Percentiles rank a stretch among this genome's conserved stretches.
Conservation (phyloP, 2,329 filamentous ascomycete genomes). For the Neonectria neomacrospora region DNA sequence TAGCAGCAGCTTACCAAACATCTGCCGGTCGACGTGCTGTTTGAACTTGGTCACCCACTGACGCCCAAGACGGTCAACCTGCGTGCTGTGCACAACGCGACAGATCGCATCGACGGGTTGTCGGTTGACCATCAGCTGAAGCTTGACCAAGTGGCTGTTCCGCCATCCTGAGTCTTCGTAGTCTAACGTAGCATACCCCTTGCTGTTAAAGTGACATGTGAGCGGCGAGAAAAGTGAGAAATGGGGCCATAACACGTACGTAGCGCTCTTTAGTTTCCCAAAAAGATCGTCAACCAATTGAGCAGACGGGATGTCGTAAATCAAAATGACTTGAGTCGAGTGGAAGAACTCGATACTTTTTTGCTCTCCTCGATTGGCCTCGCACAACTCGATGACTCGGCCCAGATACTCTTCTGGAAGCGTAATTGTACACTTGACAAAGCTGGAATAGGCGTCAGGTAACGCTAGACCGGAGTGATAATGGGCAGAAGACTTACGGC, state of each 20-base stretch:
- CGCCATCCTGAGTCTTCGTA: conserved; percentile 96
- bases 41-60: conserved; percentile 97
- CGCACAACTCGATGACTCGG: conserved; percentile 93
- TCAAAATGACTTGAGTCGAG: conserved; percentile 90
- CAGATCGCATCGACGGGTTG: conserved; percentile 92
- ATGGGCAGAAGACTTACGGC: conserved; percentile 53
- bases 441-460: conserved; percentile 53
- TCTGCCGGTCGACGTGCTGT: conserved; percentile 93
- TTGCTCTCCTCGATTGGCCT: conserved; percentile 88
- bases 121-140: conserved; percentile 95
- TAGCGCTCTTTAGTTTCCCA: conserved; percentile 91
- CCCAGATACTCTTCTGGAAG: conserved; percentile 94
- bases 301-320: conserved; percentile 88
- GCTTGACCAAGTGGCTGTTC: conserved; percentile 81
- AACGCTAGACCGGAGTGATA: background rate
- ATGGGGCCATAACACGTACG: conserved; percentile 52
- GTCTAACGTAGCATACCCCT: conserved; percentile 94
- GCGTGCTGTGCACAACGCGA: conserved; percentile 85
- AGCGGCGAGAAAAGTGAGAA: background rate
- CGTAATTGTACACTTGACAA: conserved; percentile 85
- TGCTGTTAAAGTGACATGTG: conserved; percentile 52
- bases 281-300: conserved; percentile 97
- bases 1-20: conserved; percentile 70
- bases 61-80: conserved; percentile 82
- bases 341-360: conserved; percentile 92